Base-by-base conservation (phyloP, 2,329 filamentous ascomycete genomes). In the Phoma sp. region DNA sequence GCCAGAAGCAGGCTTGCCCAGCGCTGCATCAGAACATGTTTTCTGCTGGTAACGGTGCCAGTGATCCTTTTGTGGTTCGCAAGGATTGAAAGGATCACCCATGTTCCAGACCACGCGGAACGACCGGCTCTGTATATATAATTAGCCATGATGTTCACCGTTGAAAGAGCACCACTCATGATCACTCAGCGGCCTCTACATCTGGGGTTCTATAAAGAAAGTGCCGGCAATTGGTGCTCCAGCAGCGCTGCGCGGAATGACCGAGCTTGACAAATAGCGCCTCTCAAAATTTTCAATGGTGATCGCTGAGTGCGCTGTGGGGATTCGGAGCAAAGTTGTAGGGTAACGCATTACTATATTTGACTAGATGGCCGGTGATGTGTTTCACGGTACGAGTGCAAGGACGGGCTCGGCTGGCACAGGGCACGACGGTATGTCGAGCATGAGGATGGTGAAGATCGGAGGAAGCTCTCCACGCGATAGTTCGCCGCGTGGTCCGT, bases 71-170 rank as follows among this genome's bases (percentile, higher is more conserved):
- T 14, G 33, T 48, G 43, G 38, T 48, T 42, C 38, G 32, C 29
- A 26, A 37, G 30, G 15, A 25, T 15, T 15, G 26, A 30, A 40
- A 32, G 39, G 38, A 45, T 34, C 21, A 42, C 32, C 43, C 58
- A 62, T 61, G 64, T 54, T 62, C 61, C 49, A 61, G 62, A 58
- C 59, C 59, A 65, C 58, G 62, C 49, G 64, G 43, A 34, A 46
- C 17, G 11, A 34, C 28, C 28, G 32, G 55, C 56, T 63, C 64
- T 58, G 47, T 61, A 62, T 66, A 68, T 32, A 48, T 12, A 21
- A 6, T 21, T 37, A 26, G 47, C 39, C 39, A 25, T 33, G 34
- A 28, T 38, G 26, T 34, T 49, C 37, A 42, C 46, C 25, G 46
- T 32, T 38, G 39, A 33, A 33, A 29, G 21, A 25, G 21, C 32